These are phyloP conservation scores for Kalmusia sp. DNA, from an alignment of 2,329 filamentous ascomycete genomes.

Conservation along the genomic window DNA sequence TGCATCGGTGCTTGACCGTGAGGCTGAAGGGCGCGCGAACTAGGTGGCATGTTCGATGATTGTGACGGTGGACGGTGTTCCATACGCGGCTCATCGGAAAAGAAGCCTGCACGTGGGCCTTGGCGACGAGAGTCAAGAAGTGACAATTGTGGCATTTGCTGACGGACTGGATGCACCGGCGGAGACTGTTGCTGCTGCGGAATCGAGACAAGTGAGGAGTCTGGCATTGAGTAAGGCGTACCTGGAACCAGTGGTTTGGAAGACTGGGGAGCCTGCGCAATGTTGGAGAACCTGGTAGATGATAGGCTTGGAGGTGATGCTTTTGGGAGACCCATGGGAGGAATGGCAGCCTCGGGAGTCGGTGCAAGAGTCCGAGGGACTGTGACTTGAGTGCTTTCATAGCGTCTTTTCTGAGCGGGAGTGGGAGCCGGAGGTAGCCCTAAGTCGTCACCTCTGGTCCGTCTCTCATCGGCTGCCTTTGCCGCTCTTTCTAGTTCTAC, in stretches of 20 bases:
- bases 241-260: slow-evolving; percentile 34
- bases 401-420: slow-evolving; percentile 55
- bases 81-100: slow-evolving; percentile 41
- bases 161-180: slow-evolving; percentile 31
- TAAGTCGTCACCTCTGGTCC: slow-evolving; percentile 53
- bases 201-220: slow-evolving; percentile 34
- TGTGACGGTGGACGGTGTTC: slow-evolving; percentile 40
- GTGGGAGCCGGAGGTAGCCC: slow-evolving; percentile 58
- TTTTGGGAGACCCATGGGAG: slow-evolving; percentile 42
- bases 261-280: slow-evolving; percentile 41
- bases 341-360: slow-evolving; percentile 49
- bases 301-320: slow-evolving; percentile 45
- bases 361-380: slow-evolving; percentile 53
- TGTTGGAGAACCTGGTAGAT: slow-evolving; percentile 36
- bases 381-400: slow-evolving; percentile 50
- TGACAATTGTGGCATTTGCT: slow-evolving; percentile 33
- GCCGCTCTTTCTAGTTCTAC: slow-evolving; percentile 52
- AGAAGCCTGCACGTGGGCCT: slow-evolving; percentile 44
- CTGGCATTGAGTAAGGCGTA: slow-evolving; percentile 29
- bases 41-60: slow-evolving; percentile 27
- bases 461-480: slow-evolving; percentile 50
- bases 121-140: slow-evolving; percentile 37
- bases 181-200: slow-evolving; percentile 38
- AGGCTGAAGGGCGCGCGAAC: slow-evolving; percentile 33
- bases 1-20: slow-evolving; percentile 36